Evolutionary conservation across 1,139 yeast genomes (phyloP), one percentile per base, ranked within the genome.

Genomic region (Blastobotrys apis): DNA sequence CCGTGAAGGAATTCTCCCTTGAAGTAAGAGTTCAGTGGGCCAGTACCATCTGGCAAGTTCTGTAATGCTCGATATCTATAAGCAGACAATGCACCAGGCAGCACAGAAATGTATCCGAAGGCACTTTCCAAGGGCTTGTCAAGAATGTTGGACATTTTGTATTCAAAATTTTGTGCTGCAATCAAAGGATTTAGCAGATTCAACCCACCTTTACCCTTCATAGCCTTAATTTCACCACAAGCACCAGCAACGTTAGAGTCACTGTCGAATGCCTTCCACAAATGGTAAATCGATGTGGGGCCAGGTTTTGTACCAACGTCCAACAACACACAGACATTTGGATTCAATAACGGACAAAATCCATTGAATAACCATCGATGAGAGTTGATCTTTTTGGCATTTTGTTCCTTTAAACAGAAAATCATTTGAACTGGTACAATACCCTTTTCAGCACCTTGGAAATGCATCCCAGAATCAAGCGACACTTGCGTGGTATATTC

Each of bases 241-340:
- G 95, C 97, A 53, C 97, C 98, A 1, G 96, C 98, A 45, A 90
- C 95, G 58, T 90, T 88, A 1, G 97, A 87, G 63, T 92, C 97
- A 56, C 82, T 77, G 63, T 92, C 97, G 63, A 92, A 92, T 0
- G 95, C 95, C 65, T 92, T 92, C 98, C 98, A 92, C 51, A 92
- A 71, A 55, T 88, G 92, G 60, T 92, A 92, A 31, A 90, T 70
- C 0, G 97, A 90, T 44, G 83, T 81, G 39, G 76, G 76, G 53
- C 85, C 87, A 15, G 97, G 94, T 58, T 83, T 80, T 0, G 97
- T 90, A 51, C 97, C 97, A 15, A 90, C 97, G 69, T 90, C 97
- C 39, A 90, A 73, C 48, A 90, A 67, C 4, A 86, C 77, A 43
- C 87, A 79, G 19, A 88, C 95, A 54, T 86, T 87, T 8, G 97